These are phyloP conservation scores for Colletotrichum musicola DNA, from an alignment of 2,329 filamentous ascomycete species.

Conservation along the genomic window DNA sequence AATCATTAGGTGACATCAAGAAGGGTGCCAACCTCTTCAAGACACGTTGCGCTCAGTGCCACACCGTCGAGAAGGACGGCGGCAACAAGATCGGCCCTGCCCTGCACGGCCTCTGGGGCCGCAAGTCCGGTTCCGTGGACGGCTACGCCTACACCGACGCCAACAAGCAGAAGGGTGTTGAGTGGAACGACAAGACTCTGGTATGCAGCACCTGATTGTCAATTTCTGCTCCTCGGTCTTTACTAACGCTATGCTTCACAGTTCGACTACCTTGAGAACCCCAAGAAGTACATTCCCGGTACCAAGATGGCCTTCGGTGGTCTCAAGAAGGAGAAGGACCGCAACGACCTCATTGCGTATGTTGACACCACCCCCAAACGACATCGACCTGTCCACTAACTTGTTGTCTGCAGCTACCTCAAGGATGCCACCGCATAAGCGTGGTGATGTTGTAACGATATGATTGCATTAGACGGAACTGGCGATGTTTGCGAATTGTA, in stretches of 20 bases:
- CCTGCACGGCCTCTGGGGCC: slow-evolving; percentile 97
- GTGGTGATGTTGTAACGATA: slow-evolving; percentile 41
- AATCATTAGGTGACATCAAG: slow-evolving; percentile 81
- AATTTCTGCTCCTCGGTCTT: slow-evolving; percentile 13
- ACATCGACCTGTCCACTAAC: slow-evolving; percentile 42
- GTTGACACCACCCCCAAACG: slow-evolving; percentile 52
- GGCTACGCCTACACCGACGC: slow-evolving; percentile 99
- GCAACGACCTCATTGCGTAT: slow-evolving; percentile 98
- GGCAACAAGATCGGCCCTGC: slow-evolving; percentile 98
- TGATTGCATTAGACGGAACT: slow-evolving; percentile 47
- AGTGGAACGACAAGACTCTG: slow-evolving; percentile 88
- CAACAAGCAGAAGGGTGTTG: slow-evolving; percentile 97
- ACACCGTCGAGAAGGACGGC: slow-evolving; percentile 91
- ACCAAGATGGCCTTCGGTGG: slow-evolving; percentile 99
- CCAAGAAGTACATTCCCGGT: slow-evolving; percentile 99
- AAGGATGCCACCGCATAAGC: slow-evolving; percentile 77
- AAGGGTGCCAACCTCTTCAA: slow-evolving; percentile 99
- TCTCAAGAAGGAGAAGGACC: slow-evolving; percentile 99
- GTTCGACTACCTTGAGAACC: slow-evolving; percentile 99
- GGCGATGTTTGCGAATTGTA: slow-evolving; percentile 43
- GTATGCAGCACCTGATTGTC: slow-evolving; percentile 61
- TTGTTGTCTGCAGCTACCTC: slow-evolving; percentile 67
- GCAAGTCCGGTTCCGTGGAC: slow-evolving; percentile 90
- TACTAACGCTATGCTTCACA: slow-evolving; percentile 51
- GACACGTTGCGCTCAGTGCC: slow-evolving; percentile 98